phyloP scores from a whole-genome alignment of 2,329 filamentous ascomycete species.

The Talaromyces funiculosus region DNA sequence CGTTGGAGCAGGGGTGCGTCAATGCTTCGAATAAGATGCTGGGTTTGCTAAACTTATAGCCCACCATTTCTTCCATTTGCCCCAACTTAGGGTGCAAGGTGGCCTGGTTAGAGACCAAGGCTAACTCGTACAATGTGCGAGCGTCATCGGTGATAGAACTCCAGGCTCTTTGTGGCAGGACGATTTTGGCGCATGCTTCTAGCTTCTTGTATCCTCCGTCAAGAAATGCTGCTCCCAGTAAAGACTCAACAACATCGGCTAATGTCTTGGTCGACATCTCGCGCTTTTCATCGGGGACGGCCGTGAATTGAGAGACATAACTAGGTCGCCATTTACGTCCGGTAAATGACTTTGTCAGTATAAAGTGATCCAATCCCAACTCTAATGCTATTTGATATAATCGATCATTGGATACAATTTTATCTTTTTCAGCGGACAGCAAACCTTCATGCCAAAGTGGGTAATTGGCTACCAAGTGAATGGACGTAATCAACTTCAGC shows the following conservation, averaged over 20 bases:
- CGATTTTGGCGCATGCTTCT: constrained; percentile 57
- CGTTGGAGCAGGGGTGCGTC: constrained; percentile 64
- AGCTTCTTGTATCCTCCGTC: constrained; percentile 63
- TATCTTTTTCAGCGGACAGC: constrained; percentile 62
- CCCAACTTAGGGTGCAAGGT: constrained; percentile 35
- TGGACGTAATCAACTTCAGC: constrained; percentile 66
- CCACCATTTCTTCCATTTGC: constrained; percentile 60
- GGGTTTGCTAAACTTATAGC: constrained; percentile 65
- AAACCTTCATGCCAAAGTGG: constrained; percentile 70
- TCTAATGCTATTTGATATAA: constrained; percentile 61
- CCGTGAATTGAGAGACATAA: constrained; percentile 47
- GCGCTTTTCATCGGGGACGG: constrained; percentile 23
- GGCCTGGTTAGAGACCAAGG: constrained; percentile 32
- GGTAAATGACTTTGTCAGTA: constrained; percentile 63
- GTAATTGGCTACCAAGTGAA: constrained; percentile 59
- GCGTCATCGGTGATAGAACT: constrained; percentile 40
- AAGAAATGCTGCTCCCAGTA: constrained; percentile 70
- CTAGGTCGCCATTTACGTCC: constrained; percentile 66
- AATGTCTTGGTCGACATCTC: constrained; percentile 68
- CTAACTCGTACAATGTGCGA: constrained; percentile 41
- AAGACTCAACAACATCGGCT: constrained; percentile 80
- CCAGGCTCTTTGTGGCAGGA: constrained; percentile 60
- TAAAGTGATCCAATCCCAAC: constrained; percentile 63
- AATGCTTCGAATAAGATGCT: constrained; percentile 69
- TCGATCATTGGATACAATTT: constrained; percentile 67